Conservation (phyloP, 2,329 filamentous ascomycete species). For the Plectosphaerella sp. region DNA sequence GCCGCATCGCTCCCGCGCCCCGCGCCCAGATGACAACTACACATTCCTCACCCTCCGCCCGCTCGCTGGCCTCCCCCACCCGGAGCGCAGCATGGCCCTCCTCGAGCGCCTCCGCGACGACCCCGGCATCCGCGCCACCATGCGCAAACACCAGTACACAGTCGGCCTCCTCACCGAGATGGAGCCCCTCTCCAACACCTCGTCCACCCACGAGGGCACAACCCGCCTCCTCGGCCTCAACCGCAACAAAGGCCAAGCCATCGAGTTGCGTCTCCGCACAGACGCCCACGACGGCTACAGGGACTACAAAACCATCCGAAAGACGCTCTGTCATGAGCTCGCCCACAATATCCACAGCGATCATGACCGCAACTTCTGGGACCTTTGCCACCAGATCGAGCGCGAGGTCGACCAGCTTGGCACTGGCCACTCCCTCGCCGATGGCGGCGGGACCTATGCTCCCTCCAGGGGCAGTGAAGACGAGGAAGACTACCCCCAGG, state of each 20-base stretch:
- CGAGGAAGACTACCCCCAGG: conserved; percentile 51
- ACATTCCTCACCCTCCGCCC: conserved; percentile 78
- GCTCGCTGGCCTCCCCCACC: conserved; percentile 71
- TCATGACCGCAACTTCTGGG: conserved; percentile 87
- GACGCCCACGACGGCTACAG: conserved; percentile 92
- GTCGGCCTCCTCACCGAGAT: conserved; percentile 91
- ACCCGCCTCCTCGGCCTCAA: conserved; percentile 81
- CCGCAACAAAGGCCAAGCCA: conserved; percentile 80
- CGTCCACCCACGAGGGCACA: conserved; percentile 63
- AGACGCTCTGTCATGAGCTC: conserved; percentile 91
- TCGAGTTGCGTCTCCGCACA: conserved; percentile 85
- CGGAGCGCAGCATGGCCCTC: conserved; percentile 65
- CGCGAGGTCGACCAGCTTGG: conserved; percentile 76
- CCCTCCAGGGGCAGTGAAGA: conserved; percentile 43
- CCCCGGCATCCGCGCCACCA: conserved; percentile 76
- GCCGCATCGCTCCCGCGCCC: conserved; percentile 42
- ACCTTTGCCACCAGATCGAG: conserved; percentile 82
- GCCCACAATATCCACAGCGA: conserved; percentile 84
- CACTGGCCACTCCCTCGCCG: conserved; percentile 63
- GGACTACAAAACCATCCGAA: conserved; percentile 86
- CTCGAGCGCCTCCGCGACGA: conserved; percentile 75
- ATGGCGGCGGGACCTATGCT: conserved; percentile 64
- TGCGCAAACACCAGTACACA: conserved; percentile 79
- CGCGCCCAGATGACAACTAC: conserved; percentile 53
- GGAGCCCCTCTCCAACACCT: conserved; percentile 80